phyloP scores from a whole-genome alignment of 1,284 basidiomycete species.

The Leccinum pseudoinsigne region DNA sequence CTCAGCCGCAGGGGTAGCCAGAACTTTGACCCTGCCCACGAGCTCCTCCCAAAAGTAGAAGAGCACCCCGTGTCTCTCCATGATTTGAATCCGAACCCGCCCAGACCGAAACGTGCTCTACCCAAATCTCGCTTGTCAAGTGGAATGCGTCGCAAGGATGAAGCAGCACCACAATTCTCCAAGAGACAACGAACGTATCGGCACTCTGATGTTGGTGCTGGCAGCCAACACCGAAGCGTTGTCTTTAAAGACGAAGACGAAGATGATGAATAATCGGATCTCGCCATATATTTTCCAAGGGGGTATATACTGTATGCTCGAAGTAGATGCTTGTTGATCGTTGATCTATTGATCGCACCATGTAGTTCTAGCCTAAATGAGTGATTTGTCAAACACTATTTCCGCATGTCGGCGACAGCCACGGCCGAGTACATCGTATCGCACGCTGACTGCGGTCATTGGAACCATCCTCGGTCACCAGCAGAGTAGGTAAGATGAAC shows the following conservation, averaged over 20 bases:
- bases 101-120: slow-evolving; percentile 31
- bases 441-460: background rate
- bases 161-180: slow-evolving; percentile 5
- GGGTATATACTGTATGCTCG: slow-evolving; percentile 3
- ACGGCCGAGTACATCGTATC: background rate
- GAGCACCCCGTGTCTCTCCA: slow-evolving; percentile 19
- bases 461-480: background rate
- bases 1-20: slow-evolving; percentile 14
- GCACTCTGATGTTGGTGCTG: slow-evolving; percentile 18
- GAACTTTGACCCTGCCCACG: slow-evolving; percentile 11
- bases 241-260: slow-evolving; percentile 16
- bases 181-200: slow-evolving; percentile 29
- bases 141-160: slow-evolving; percentile 4
- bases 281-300: background rate
- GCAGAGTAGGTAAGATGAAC: background rate
- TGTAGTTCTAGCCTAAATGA: slow-evolving; percentile 13
- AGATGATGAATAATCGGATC: slow-evolving; percentile 16
- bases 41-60: slow-evolving; percentile 25
- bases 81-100: slow-evolving; percentile 1
- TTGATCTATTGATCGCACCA: slow-evolving; percentile 1
- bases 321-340: background rate
- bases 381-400: background rate
- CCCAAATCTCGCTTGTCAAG: slow-evolving; percentile 23
- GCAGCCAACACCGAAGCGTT: slow-evolving; percentile 3
- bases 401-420: background rate